phyloP scores from a whole-genome alignment of 1,284 basidiomycete genomes.

The Farysia itapuensis region DNA sequence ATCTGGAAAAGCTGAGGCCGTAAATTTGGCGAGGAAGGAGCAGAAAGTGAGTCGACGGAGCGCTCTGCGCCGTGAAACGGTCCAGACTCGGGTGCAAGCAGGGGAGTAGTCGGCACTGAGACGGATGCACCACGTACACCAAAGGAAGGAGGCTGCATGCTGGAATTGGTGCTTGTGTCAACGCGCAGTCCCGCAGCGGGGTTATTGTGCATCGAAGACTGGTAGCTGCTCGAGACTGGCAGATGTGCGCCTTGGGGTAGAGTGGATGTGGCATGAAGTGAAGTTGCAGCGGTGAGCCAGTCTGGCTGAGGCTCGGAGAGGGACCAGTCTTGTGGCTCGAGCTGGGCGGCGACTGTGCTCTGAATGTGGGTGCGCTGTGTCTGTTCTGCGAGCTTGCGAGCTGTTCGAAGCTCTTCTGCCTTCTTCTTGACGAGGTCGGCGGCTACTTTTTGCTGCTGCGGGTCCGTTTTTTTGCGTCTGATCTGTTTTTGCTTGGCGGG shows the following conservation, averaged over 20 bases:
- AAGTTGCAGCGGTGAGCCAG: conserved; percentile 14
- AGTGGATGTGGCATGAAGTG: conserved; percentile 12
- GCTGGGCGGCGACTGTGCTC: conserved; percentile 5
- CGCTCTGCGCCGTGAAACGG: conserved; percentile 26
- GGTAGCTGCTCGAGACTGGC: conserved; percentile 10
- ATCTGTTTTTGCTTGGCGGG: conserved; percentile 27
- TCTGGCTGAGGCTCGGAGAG: conserved; percentile 7
- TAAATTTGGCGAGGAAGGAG: conserved; percentile 28
- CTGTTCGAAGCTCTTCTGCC: conserved; percentile 25
- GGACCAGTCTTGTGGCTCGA: conserved; percentile 4
- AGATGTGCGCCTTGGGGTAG: conserved; percentile 27
- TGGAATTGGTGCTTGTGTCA: conserved; percentile 7
- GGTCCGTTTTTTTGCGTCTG: conserved; percentile 30
- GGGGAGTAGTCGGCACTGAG: conserved; percentile 26
- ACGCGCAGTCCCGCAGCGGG: conserved; percentile 11
- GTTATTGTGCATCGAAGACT: conserved; percentile 3
- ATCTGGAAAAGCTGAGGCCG: conserved; percentile 19
- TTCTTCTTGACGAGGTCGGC: conserved; percentile 30
- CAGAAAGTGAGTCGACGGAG: conserved; percentile 30
- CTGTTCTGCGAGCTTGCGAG: conserved; percentile 30
- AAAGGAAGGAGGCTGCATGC: conserved; percentile 18
- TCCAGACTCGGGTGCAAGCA: conserved; percentile 21
- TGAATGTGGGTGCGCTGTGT: conserved; percentile 38
- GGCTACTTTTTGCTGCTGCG: conserved; percentile 22
- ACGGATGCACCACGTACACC: conserved; percentile 20